Conservation (phyloP, 208 protist species). For the Leishmania tarentolae region DNA sequence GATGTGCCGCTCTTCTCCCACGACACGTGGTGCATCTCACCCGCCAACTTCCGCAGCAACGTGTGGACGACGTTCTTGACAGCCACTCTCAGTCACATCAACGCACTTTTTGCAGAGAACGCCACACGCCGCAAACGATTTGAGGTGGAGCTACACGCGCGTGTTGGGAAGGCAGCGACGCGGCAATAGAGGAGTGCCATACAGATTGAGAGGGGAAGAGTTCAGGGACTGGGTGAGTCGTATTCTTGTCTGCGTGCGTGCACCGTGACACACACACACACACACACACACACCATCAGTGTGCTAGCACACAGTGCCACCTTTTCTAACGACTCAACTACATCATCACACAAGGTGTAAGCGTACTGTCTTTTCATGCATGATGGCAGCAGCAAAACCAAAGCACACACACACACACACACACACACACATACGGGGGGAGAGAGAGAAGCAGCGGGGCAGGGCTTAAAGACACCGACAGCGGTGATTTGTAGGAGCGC, state of each 20-base stretch:
- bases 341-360: background rate
- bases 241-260: background rate
- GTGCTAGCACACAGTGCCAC: background rate
- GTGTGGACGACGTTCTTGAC: constrained; percentile 46
- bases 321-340: background rate
- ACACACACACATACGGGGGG: background rate
- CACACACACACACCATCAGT: constrained; percentile 3
- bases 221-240: background rate
- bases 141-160: constrained; percentile 13
- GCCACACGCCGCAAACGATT: constrained; percentile 54
- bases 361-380: background rate
- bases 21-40: constrained; percentile 48
- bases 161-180: background rate
- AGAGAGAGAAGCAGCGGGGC: background rate
- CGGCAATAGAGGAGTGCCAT: background rate
- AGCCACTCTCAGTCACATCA: constrained; percentile 45
- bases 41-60: constrained; percentile 12
- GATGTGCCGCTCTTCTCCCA: constrained; percentile 63
- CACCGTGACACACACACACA: constrained; percentile 1
- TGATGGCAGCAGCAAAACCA: background rate
- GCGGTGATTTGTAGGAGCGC: background rate
- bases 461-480: background rate
- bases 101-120: constrained; percentile 69
- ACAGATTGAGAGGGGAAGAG: background rate
- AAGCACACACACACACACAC: background rate